phyloP scores from a whole-genome alignment of 2,329 filamentous ascomycete species.

The Pyricularia sp. region DNA sequence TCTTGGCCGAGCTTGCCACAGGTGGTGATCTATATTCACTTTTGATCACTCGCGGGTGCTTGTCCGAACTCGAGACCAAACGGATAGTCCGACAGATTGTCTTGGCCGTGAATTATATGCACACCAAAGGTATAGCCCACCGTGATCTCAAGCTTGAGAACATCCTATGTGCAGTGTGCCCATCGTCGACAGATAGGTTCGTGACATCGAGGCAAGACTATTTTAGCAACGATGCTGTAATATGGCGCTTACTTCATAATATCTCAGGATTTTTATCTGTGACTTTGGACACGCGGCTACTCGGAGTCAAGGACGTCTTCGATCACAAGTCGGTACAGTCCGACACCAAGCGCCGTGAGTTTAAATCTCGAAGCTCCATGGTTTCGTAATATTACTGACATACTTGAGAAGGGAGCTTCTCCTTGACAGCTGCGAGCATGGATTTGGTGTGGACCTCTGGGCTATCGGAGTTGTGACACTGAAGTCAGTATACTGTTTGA shows the following conservation, averaged over 20 bases:
- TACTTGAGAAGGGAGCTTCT: constrained; percentile 28
- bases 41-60: constrained; percentile 22
- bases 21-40: constrained; percentile 46
- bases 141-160: constrained; percentile 47
- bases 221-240: neutral
- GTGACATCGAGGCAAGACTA: neutral
- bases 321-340: constrained; percentile 33
- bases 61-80: constrained; percentile 32
- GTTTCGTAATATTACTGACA: neutral
- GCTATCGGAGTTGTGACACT: constrained; percentile 37
- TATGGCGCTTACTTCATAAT: neutral
- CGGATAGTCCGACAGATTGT: constrained; percentile 39
- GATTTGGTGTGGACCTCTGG: constrained; percentile 39
- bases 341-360: constrained; percentile 42
- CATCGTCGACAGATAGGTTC: constrained; percentile 10
- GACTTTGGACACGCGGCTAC: constrained; percentile 42
- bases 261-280: constrained; percentile 37
- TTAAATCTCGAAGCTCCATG: constrained; percentile 4
- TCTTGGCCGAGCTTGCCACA: constrained; percentile 47
- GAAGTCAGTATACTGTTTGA: constrained; percentile 10
- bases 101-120: constrained; percentile 17
- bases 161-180: constrained; percentile 37
- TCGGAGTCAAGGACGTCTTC: constrained; percentile 30
- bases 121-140: constrained; percentile 4
- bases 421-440: constrained; percentile 17